Evolutionary conservation across 1,284 basidiomycete genomes (phyloP).

Genomic region (Tilletia walkeri): DNA sequence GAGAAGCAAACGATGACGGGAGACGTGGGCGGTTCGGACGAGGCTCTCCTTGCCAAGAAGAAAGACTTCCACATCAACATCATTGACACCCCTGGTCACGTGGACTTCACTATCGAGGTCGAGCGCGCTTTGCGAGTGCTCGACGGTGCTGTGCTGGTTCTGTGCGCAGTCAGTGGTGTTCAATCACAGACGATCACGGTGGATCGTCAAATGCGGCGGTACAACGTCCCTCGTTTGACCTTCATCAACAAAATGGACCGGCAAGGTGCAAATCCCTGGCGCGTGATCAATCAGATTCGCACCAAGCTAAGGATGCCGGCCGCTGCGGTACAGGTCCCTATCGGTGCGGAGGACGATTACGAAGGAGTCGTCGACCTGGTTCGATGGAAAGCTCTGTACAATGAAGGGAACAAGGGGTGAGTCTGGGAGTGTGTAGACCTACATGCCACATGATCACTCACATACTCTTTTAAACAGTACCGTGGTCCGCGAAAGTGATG

Average conservation of each 20-base stretch:
- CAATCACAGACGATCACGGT: conserved; percentile 99
- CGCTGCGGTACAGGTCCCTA: conserved; percentile 94
- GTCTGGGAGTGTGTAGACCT: conserved; percentile 31
- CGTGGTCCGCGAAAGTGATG: conserved; percentile 77
- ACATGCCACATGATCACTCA: not conserved
- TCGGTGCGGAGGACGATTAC: conserved; percentile 85
- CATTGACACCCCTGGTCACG: conserved; percentile 99
- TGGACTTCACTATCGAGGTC: conserved; percentile 99
- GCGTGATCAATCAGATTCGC: conserved; percentile 88
- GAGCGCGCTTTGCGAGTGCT: conserved; percentile 93
- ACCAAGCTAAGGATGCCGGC: conserved; percentile 87
- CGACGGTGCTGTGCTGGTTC: conserved; percentile 92
- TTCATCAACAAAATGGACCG: conserved; percentile 99
- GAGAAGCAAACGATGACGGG: conserved; percentile 71
- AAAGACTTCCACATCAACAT: conserved; percentile 71
- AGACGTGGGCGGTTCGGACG: conserved; percentile 38
- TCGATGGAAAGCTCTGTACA: conserved; percentile 91
- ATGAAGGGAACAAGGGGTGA: conserved; percentile 90
- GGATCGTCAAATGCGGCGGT: conserved; percentile 96
- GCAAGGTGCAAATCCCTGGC: conserved; percentile 94
- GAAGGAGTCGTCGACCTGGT: conserved; percentile 90
- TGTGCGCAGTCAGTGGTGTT: conserved; percentile 95
- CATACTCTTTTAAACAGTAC: conserved; percentile 60
- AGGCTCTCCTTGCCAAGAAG: conserved; percentile 31
- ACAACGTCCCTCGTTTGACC: conserved; percentile 86